These are phyloP conservation scores for Parathielavia hyrcaniae DNA, from an alignment of 495 filamentous ascomycete species.

Conservation along the genomic window DNA sequence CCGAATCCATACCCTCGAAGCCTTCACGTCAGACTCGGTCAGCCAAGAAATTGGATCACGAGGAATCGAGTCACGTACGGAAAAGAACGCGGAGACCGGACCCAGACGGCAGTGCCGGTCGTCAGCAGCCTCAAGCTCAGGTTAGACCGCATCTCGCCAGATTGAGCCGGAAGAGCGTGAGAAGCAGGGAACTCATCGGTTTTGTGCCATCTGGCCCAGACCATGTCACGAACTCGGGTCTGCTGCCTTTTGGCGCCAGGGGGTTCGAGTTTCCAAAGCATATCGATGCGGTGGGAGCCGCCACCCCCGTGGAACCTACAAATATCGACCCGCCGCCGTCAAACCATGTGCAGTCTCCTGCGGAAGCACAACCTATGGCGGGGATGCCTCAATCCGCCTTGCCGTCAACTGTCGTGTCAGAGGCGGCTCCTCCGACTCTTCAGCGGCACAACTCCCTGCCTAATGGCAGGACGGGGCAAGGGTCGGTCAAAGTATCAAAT, in stretches of 20 bases:
- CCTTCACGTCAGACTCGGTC: background rate
- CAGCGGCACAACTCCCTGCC: background rate
- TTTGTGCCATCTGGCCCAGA: conserved; percentile 27
- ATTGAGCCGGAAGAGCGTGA: conserved; percentile 37
- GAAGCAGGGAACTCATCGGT: conserved; percentile 43
- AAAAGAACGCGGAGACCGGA: background rate
- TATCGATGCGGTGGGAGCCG: background rate
- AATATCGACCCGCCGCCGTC: no score
- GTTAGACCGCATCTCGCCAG: conserved; percentile 32
- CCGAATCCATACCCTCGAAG: background rate
- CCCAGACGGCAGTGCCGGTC: conserved; percentile 8
- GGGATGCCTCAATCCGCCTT: background rate
- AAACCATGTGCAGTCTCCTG: background rate
- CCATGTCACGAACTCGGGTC: background rate
- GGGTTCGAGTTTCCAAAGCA: background rate
- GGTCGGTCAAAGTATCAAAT: background rate
- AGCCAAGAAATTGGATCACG: background rate
- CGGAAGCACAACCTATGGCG: no score
- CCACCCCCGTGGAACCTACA: no score
- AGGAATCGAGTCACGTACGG: background rate
- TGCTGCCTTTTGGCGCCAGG: background rate
- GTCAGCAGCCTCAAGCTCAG: conserved; percentile 21
- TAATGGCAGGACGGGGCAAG: background rate
- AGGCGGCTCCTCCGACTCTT: background rate
- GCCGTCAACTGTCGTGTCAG: background rate